Base-by-base conservation (phyloP, 192 early-diverging fungal species). In the Coemansia sp. region DNA sequence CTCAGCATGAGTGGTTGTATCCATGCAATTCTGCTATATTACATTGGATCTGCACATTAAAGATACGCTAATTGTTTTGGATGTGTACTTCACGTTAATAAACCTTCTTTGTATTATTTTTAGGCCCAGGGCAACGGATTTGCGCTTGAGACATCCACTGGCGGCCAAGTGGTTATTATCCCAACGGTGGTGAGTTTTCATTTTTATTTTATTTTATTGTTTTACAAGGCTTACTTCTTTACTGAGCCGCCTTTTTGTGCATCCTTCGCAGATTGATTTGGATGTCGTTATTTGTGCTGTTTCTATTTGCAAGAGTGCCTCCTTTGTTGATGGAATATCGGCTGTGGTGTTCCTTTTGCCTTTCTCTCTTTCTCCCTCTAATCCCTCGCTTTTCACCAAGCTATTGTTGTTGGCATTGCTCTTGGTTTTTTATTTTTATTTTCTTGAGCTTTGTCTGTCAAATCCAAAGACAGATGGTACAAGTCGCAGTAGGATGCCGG, bases 41-140 rank as follows among this genome's bases (percentile, higher is more conserved):
- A 13, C 57, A 40, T 13, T 59, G 38, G 48, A 54, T 54, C 52
- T 54, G 23, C 52, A 54, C 43, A 54, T 54, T 54, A 26, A 54
- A 10, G 21, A 54, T 54, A 21, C 12, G 11, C 12, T 54, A 10
- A 49, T 39, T 64, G 45, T 44, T 13, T 21, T 39, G 58, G 56
- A 70, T 70, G 56, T 56, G 56, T 40, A 37, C 16, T 47, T 38
- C 19, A 48, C 49, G 37, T 40, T 62, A 57, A 48, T 69, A 48
- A 41, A 48, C 61, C 42, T 56, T 69, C 37, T 70, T 65, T 43
- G 41, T 59, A 60, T 39, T 52, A 39, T 63, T 45, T 49, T 21
- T 82, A 82, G 79, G 65, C 79, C 56, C 79, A 82, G 61, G 79
- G 79, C 16, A 76, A 65, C 67, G 66, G 68, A 42, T 74, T 82